Conservation (phyloP, 495 filamentous ascomycete species). For the Aspergillus affinis region DNA sequence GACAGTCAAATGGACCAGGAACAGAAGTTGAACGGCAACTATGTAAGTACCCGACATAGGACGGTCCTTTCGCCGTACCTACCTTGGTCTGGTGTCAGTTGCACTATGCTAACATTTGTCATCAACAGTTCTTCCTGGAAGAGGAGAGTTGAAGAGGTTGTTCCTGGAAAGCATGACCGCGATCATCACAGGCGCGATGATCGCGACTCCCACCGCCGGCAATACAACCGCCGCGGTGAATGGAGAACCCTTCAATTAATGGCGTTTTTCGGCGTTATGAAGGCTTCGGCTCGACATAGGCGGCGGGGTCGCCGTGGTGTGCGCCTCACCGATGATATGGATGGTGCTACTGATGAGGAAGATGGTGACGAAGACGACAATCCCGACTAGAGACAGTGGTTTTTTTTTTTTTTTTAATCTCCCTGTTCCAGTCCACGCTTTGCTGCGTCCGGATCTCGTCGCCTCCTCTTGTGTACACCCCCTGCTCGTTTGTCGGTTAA, state of each 20-base stretch:
- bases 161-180: slow-evolving; percentile 48
- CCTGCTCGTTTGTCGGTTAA: slow-evolving; percentile 4
- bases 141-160: slow-evolving; percentile 77
- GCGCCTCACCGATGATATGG: slow-evolving; percentile 39
- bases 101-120: slow-evolving; percentile 4
- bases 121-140: slow-evolving; percentile 77
- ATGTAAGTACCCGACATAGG: slow-evolving; percentile 54
- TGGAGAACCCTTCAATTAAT: slow-evolving; percentile 37
- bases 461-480: slow-evolving; percentile 8
- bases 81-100: not conserved
- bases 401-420: slow-evolving; percentile 9
- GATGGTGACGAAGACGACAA: slow-evolving; percentile 52
- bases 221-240: slow-evolving; percentile 34
- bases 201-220: slow-evolving; percentile 43
- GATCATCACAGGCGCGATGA: slow-evolving; percentile 41
- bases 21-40: slow-evolving; percentile 92
- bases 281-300: slow-evolving; percentile 38
- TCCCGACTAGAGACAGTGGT: slow-evolving; percentile 30
- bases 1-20: slow-evolving; percentile 95
- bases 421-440: slow-evolving; percentile 31
- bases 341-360: slow-evolving; percentile 45
- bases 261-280: slow-evolving; percentile 47
- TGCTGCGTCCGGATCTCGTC: slow-evolving; percentile 14
- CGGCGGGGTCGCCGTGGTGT: slow-evolving; percentile 25
- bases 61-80: not conserved